Percentiles rank a stretch among this genome's conserved stretches.
These are phyloP conservation scores for Euphorbia lathyris DNA, from an alignment of 345 rosid species.

Conservation along the genomic window DNA sequence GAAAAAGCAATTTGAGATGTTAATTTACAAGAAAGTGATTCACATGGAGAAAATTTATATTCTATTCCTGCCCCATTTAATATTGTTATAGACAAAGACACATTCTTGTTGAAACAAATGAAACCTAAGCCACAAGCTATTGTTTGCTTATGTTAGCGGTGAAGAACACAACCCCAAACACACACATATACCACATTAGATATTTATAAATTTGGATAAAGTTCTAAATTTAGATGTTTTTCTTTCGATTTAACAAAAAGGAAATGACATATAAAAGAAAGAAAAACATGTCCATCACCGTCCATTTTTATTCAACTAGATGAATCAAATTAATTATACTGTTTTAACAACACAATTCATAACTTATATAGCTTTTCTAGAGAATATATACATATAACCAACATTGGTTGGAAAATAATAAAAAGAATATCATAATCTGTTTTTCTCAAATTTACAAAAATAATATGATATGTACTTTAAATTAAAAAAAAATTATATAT, in stretches of 20 bases:
- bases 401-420: constrained; percentile 14
- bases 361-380: background rate
- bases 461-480: background rate
- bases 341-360: background rate
- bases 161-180: constrained; percentile 16
- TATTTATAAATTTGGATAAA: background rate
- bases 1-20: constrained; percentile 16
- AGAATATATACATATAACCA: background rate
- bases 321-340: too few relatives aligned
- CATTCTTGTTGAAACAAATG: constrained; percentile 19
- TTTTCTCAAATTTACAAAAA: constrained; percentile 16
- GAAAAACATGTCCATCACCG: constrained; percentile 27
- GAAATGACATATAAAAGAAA: background rate
- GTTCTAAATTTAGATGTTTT: background rate
- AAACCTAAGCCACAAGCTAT: constrained; percentile 19
- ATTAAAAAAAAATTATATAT: background rate
- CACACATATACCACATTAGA: background rate
- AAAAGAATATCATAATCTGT: constrained; percentile 21
- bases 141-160: constrained; percentile 17
- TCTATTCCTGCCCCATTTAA: constrained; percentile 35
- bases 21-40: constrained; percentile 17
- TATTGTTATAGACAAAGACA: background rate
- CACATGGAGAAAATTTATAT: constrained; percentile 29
- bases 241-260: background rate
- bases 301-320: constrained; percentile 23